Evolutionary conservation across 805 yeast genomes (phyloP).

Genomic region (Saccharomyces cerevisiae): DNA sequence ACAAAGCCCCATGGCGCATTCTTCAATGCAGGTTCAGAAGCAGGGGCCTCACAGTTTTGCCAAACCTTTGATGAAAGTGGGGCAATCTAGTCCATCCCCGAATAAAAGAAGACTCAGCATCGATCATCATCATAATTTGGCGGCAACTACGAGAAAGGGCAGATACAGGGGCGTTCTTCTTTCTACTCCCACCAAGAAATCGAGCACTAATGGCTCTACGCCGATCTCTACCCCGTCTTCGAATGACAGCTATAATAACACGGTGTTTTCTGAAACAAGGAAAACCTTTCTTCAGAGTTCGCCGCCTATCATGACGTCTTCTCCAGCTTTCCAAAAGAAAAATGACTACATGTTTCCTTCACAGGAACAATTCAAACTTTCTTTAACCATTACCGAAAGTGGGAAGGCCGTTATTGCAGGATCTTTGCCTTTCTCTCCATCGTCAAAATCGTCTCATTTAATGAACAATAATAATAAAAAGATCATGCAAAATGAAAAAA

Average conservation of each 20-base stretch:
- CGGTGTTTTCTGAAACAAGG: slow-evolving; percentile 16
- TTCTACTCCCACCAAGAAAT: slow-evolving; percentile 18
- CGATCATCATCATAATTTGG: neutral
- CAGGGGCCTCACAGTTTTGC: slow-evolving; percentile 23
- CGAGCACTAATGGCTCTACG: slow-evolving; percentile 5
- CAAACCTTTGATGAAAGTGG: slow-evolving; percentile 31
- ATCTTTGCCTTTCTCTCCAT: slow-evolving; percentile 9
- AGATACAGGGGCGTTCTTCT: slow-evolving; percentile 25
- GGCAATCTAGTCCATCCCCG: slow-evolving; percentile 22
- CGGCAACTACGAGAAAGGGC: slow-evolving; percentile 13
- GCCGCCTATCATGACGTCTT: slow-evolving; percentile 11
- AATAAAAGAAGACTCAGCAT: slow-evolving; percentile 11
- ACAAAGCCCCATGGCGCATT: slow-evolving; percentile 32
- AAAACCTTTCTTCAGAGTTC: slow-evolving; percentile 9
- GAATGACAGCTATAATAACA: slow-evolving; percentile 8
- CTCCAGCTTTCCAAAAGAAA: slow-evolving; percentile 3
- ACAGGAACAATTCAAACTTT: slow-evolving; percentile 16
- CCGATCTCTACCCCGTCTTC: slow-evolving; percentile 15
- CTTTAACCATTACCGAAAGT: slow-evolving; percentile 24
- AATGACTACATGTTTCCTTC: neutral
- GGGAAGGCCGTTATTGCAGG: slow-evolving; percentile 29
- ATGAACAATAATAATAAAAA: neutral
- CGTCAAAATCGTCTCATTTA: slow-evolving; percentile 1
- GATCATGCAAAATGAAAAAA: neutral
- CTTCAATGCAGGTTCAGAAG: slow-evolving; percentile 28